phyloP scores from a whole-genome alignment of 1,284 basidiomycete species.

The Cryptococcus floricola region DNA sequence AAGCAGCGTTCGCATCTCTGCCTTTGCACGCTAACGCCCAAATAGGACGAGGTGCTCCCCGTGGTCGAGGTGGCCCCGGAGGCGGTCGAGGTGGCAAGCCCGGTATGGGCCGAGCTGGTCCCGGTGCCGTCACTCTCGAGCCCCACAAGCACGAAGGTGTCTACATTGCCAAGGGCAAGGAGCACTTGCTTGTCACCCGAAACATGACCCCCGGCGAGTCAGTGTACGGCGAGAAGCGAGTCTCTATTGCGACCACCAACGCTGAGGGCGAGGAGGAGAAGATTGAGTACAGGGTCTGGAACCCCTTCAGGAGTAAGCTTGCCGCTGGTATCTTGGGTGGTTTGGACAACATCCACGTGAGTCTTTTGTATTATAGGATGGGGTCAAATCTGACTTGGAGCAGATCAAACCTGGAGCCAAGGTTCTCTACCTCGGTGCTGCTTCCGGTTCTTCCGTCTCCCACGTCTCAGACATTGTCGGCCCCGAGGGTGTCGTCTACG shows the following conservation, averaged over 20 bases:
- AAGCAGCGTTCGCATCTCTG: conserved; percentile 4
- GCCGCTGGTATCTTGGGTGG: conserved; percentile 96
- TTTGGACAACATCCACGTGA: conserved; percentile 78
- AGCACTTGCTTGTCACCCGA: conserved; percentile 94
- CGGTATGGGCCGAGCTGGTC: conserved; percentile 60
- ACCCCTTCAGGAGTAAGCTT: conserved; percentile 96
- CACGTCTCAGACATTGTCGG: conserved; percentile 99
- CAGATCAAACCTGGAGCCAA: conserved; percentile 86
- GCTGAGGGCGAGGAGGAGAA: conserved; percentile 69
- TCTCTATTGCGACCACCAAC: conserved; percentile 68
- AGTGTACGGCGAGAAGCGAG: conserved; percentile 98
- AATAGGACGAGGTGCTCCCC: conserved; percentile 36
- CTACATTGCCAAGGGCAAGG: conserved; percentile 88
- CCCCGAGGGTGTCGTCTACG: conserved; percentile 94
- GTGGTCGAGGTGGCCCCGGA: conserved; percentile 49
- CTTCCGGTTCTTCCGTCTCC: conserved; percentile 88
- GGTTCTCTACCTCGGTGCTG: conserved; percentile 96
- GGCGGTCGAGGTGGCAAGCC: conserved; percentile 53
- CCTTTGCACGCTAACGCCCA: background rate
- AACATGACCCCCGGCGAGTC: conserved; percentile 96
- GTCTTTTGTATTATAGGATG: conserved; percentile 9
- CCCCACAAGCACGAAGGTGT: conserved; percentile 93
- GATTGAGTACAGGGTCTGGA: conserved; percentile 98
- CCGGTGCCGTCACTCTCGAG: conserved; percentile 84
- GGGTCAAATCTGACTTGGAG: background rate